Evolutionary conservation across 2,329 filamentous ascomycete genomes (phyloP), one percentile per base, ranked within the genome.

Genomic region (Tothia fuscella): DNA sequence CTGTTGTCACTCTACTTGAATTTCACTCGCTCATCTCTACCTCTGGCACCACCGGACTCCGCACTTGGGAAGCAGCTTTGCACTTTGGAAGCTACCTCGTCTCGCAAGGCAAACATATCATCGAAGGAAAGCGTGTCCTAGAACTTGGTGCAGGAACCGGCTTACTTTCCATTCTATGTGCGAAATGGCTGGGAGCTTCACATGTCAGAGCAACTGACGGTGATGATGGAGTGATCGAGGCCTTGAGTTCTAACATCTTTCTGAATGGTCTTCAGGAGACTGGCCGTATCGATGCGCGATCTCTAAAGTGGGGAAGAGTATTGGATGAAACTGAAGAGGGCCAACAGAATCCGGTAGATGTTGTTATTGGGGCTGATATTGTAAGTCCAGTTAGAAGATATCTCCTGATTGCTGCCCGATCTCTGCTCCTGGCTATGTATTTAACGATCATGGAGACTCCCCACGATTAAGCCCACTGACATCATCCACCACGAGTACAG

Each of bases 41-140:
- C 2, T 70, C 70, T 0, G 81, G 82, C 1, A 87, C 81, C 1
- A 89, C 83, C 0, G 83, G 83, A 1, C 68, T 83, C 19, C 72
- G 83, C 25, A 89, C 84, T 0, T 91, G 83, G 84, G 84, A 89
- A 56, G 83, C 83, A 1, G 77, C 81, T 2, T 63, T 89, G 6
- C 80, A 86, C 50, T 66, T 89, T 0, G 80, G 80, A 1, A 71
- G 78, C 33, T 86, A 78, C 51, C 70, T 88, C 17, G 73, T 51
- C 3, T 58, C 58, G 24, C 36, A 52, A 9, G 72, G 72, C n/a
- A 59, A 56, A 31, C 47, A 53, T 2, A 51, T 70, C 3, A 62
- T 84, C 21, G 51, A 52, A 6, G 68, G 64, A 2, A 79, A 75
- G 52, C 68, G 65, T 6, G 60, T 88, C 1, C 64, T 89, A 2